Percentiles rank a stretch among this genome's conserved stretches.
Conservation (phyloP, 2,329 filamentous ascomycete genomes). For the Massarina eburnea region DNA sequence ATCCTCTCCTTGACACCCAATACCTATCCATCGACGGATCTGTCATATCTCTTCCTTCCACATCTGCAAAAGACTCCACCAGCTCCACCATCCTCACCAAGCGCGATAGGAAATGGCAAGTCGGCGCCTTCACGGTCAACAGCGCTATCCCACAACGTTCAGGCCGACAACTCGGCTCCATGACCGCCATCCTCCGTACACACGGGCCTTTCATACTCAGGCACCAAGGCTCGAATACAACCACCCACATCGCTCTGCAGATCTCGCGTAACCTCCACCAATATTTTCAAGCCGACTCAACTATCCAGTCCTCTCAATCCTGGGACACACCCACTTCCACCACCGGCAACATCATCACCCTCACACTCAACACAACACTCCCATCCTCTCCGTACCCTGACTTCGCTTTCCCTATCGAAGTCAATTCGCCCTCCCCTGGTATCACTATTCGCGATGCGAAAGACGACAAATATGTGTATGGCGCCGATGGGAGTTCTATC, state of each 20-base stretch:
- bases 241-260: conserved; percentile 51
- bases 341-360: conserved; percentile 51
- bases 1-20: conserved; percentile 16
- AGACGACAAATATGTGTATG: conserved; percentile 23
- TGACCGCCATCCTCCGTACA: conserved; percentile 57
- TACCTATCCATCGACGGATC: conserved; percentile 26
- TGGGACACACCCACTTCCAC: background rate
- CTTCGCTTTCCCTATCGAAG: conserved; percentile 39
- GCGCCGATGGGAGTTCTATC: conserved; percentile 41
- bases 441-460: conserved; percentile 24
- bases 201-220: conserved; percentile 49
- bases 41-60: conserved; percentile 11
- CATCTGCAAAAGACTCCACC: background rate
- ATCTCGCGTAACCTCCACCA: conserved; percentile 60
- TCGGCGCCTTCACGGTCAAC: background rate
- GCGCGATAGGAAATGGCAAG: conserved; percentile 11
- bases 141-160: conserved; percentile 33
- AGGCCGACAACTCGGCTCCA: conserved; percentile 54
- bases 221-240: conserved; percentile 28
- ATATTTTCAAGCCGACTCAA: conserved; percentile 58
- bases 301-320: conserved; percentile 32
- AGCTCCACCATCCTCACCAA: background rate
- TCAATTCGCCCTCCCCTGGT: conserved; percentile 11
- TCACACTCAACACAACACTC: conserved; percentile 32
- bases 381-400: conserved; percentile 16